phyloP scores from a whole-genome alignment of 352 stramenopile species.

The Phytophthora kernoviae region DNA sequence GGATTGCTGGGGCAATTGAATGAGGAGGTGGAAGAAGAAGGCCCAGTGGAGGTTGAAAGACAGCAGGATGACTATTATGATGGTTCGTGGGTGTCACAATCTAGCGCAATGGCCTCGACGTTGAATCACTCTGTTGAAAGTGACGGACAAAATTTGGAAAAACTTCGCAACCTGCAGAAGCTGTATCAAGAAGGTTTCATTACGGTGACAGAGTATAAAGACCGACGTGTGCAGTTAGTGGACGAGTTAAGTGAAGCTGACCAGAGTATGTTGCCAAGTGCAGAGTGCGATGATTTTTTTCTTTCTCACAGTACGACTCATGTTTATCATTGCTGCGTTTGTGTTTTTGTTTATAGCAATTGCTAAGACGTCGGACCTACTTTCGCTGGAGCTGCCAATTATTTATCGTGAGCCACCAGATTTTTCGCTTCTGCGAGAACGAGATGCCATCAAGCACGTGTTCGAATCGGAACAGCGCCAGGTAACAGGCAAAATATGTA shows the following conservation, averaged over 20 bases:
- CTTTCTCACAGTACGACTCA: not conserved
- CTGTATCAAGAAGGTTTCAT: conserved; percentile 83
- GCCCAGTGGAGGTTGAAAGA: conserved; percentile 8
- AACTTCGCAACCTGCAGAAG: conserved; percentile 73
- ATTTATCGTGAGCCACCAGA: conserved; percentile 69
- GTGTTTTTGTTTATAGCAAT: conserved; percentile 41
- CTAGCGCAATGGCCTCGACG: conserved; percentile 6
- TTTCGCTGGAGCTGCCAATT: conserved; percentile 55
- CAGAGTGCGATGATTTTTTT: conserved; percentile 2
- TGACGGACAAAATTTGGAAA: conserved; percentile 57
- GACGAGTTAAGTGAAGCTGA: conserved; percentile 60
- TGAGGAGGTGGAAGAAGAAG: conserved; percentile 26
- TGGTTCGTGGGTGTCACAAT: conserved; percentile 19
- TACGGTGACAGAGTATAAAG: conserved; percentile 81
- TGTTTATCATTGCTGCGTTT: not conserved
- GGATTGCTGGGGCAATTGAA: conserved; percentile 17
- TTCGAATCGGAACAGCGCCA: conserved; percentile 77
- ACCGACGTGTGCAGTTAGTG: conserved; percentile 66
- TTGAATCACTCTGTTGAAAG: conserved; percentile 29
- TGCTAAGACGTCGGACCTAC: conserved; percentile 62
- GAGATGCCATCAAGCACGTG: conserved; percentile 79
- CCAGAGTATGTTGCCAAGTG: conserved; percentile 47
- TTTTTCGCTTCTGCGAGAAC: conserved; percentile 60
- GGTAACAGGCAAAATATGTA: conserved; percentile 24
- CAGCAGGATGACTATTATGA: conserved; percentile 27